Evolutionary conservation across 2,329 filamentous ascomycete genomes (phyloP).

Genomic region (Paraconiothyrium sp.): DNA sequence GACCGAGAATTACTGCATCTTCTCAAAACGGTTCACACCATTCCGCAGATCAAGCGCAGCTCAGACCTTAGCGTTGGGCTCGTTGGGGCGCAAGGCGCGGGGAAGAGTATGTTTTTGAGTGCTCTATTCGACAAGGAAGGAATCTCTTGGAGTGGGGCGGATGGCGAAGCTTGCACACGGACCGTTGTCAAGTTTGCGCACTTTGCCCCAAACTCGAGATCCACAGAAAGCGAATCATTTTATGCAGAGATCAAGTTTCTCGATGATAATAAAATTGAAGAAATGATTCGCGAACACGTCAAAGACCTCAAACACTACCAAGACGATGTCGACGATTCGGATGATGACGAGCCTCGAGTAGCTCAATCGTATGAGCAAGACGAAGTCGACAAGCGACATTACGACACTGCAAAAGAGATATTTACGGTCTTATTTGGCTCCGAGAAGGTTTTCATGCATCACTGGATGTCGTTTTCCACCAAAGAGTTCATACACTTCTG

Average conservation of each 20-base stretch:
- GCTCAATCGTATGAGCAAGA: slow-evolving; percentile 18
- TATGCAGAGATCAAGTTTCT: slow-evolving; percentile 30
- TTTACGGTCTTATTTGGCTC: slow-evolving; percentile 32
- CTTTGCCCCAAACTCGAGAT: slow-evolving; percentile 4
- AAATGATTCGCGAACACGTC: slow-evolving; percentile 28
- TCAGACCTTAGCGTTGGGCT: slow-evolving; percentile 26
- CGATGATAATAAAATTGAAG: slow-evolving; percentile 19
- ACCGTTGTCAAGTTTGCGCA: slow-evolving; percentile 24
- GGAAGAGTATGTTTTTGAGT: slow-evolving; percentile 31
- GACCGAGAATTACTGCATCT: slow-evolving; percentile 30
- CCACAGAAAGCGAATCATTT: slow-evolving; percentile 7
- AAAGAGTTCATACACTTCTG: slow-evolving; percentile 27
- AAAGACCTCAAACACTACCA: slow-evolving; percentile 25
- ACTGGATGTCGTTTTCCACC: slow-evolving; percentile 22
- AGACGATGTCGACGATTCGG: slow-evolving; percentile 25
- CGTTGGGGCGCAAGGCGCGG: slow-evolving; percentile 33
- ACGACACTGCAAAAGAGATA: slow-evolving; percentile 33
- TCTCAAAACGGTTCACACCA: slow-evolving; percentile 9
- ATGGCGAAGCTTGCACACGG: slow-evolving; percentile 33
- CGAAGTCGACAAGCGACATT: slow-evolving; percentile 24
- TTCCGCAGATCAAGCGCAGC: slow-evolving; percentile 22
- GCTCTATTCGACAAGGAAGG: slow-evolving; percentile 27
- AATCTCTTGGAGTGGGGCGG: slow-evolving; percentile 31
- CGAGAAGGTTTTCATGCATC: slow-evolving; percentile 19
- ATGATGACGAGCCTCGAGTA: slow-evolving; percentile 25